Evolutionary conservation across 805 yeast species (phyloP).

Genomic region (Saturnispora ahearnii): DNA sequence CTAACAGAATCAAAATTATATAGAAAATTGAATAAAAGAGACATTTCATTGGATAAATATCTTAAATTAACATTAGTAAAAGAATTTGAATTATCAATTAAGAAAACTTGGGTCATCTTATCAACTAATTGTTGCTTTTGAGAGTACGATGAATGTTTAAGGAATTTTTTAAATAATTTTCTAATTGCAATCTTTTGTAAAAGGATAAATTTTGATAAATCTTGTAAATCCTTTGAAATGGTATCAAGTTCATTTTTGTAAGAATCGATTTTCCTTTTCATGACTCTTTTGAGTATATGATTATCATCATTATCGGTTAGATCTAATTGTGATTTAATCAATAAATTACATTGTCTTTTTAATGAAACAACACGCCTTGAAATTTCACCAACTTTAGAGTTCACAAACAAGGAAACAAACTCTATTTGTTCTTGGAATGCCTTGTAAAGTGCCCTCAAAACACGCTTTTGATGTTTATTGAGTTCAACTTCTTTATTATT

Average conservation of each 20-base stretch:
- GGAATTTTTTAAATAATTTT: slow-evolving; percentile 64
- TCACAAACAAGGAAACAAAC: slow-evolving; percentile 51
- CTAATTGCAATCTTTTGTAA: slow-evolving; percentile 67
- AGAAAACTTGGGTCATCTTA: slow-evolving; percentile 23
- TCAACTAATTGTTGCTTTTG: slow-evolving; percentile 28
- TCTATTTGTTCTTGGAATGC: slow-evolving; percentile 53
- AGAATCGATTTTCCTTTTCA: slow-evolving; percentile 17
- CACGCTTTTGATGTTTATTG: slow-evolving; percentile 17
- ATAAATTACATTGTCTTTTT: slow-evolving; percentile 21
- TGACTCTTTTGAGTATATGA: slow-evolving; percentile 15
- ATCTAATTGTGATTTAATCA: slow-evolving; percentile 15
- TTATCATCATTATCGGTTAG: slow-evolving; percentile 6
- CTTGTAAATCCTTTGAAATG: slow-evolving; percentile 46
- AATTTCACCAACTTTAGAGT: slow-evolving; percentile 61
- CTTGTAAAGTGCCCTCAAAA: slow-evolving; percentile 29
- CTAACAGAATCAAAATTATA: slow-evolving; percentile 16
- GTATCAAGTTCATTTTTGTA: slow-evolving; percentile 32
- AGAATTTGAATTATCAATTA: slow-evolving; percentile 37
- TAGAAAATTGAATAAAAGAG: slow-evolving; percentile 44
- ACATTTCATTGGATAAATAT: slow-evolving; percentile 50
- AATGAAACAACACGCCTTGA: slow-evolving; percentile 34
- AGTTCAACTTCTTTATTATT: not conserved
- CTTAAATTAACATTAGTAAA: slow-evolving; percentile 55
- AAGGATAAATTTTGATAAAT: slow-evolving; percentile 58
- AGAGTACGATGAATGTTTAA: slow-evolving; percentile 34